A percentile compares a stretch with the other conserved stretches of the same genome.
Conservation (phyloP, 352 stramenopile genomes). For the Pythium coloratum region DNA sequence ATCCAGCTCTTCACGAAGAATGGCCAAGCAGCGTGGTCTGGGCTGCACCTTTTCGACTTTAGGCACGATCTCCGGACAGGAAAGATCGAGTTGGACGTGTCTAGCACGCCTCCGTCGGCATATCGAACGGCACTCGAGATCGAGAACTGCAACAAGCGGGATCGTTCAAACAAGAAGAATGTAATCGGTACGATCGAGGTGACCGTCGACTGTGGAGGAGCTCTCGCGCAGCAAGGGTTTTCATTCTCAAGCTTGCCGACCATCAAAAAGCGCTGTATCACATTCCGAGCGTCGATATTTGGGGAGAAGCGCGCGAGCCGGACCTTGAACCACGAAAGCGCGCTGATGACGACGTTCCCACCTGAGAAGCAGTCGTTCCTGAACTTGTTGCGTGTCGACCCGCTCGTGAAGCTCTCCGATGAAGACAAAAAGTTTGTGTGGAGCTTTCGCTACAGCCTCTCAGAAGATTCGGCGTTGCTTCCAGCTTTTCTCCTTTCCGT, state of each 20-base stretch:
- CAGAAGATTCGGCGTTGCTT: constrained; percentile 70
- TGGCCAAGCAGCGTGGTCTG: constrained; percentile 54
- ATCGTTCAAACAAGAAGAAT: constrained; percentile 33
- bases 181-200: constrained; percentile 47
- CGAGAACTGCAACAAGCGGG: constrained; percentile 60
- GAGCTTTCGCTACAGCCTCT: constrained; percentile 56
- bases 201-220: constrained; percentile 44
- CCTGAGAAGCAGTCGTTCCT: constrained; percentile 47
- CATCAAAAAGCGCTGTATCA: constrained; percentile 53
- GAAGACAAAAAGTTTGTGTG: constrained; percentile 76
- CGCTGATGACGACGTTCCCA: constrained; percentile 33
- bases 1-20: constrained; percentile 56
- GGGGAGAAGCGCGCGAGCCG: constrained; percentile 28
- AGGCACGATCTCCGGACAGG: constrained; percentile 65
- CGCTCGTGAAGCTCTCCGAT: constrained; percentile 53
- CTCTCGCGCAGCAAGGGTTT: constrained; percentile 38
- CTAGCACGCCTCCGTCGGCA: constrained; percentile 12
- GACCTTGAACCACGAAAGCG: constrained; percentile 4
- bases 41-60: constrained; percentile 82
- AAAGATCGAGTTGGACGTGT: constrained; percentile 49
- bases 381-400: constrained; percentile 56
- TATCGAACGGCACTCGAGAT: constrained; percentile 66
- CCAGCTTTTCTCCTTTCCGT: constrained; percentile 86
- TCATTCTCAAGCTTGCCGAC: constrained; percentile 57
- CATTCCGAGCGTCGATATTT: constrained; percentile 76